A percentile compares a stretch with the other conserved stretches of the same genome.
Evolutionary conservation across 441 rosid genomes (phyloP).

Genomic region (Sinapis alba): DNA sequence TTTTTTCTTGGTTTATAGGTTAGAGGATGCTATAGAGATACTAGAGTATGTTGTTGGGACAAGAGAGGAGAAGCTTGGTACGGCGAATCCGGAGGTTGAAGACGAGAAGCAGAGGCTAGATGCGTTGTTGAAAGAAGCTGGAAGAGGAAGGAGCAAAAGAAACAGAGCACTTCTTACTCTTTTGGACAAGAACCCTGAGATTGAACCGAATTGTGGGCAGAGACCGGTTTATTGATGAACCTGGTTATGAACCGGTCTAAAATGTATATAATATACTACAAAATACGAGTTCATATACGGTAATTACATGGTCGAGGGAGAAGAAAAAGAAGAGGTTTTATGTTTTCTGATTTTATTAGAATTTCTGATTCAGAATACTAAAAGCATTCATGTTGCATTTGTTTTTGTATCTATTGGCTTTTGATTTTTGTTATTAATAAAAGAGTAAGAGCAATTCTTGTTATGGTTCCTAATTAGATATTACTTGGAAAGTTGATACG

Average conservation of each 20-base stretch:
- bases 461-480: background rate
- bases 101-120: conserved; percentile 77
- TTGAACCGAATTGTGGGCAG: conserved; percentile 40
- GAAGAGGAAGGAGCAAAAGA: conserved; percentile 69
- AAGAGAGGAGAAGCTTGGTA: conserved; percentile 94
- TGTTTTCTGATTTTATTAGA: conserved; percentile 16
- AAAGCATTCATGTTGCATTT: conserved; percentile 14
- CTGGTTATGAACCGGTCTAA: conserved; percentile 30
- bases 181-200: conserved; percentile 55
- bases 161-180: conserved; percentile 69
- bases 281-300: conserved; percentile 30
- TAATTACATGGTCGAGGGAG: conserved; percentile 5
- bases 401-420: conserved; percentile 19
- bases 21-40: conserved; percentile 84
- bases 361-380: conserved; percentile 15
- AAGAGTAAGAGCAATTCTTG: conserved; percentile 15
- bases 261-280: conserved; percentile 28
- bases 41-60: conserved; percentile 75
- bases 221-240: conserved; percentile 39
- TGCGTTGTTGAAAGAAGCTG: conserved; percentile 85
- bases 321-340: background rate
- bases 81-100: conserved; percentile 87
- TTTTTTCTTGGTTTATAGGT: conserved; percentile 46
- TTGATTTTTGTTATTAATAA: background rate
- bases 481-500: background rate